phyloP scores from a whole-genome alignment of 176 grass and related monocot species.

The Guadua angustifolia region DNA sequence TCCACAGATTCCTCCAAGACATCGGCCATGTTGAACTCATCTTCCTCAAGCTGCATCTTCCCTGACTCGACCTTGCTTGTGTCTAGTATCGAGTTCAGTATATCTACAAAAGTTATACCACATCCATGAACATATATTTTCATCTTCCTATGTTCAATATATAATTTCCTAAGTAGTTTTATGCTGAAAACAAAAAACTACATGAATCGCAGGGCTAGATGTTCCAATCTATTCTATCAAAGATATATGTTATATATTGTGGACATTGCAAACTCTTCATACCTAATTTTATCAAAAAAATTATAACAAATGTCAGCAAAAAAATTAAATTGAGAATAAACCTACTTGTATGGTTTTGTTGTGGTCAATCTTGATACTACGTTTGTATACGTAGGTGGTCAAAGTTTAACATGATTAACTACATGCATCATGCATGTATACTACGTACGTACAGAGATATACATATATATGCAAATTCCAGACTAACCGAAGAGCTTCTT shows the following conservation, averaged over 20 bases:
- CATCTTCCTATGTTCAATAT: background rate
- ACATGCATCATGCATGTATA: no score
- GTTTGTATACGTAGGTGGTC: background rate
- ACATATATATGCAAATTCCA: background rate
- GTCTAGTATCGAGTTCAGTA: constrained; percentile 81
- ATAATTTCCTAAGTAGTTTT: background rate
- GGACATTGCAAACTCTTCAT: background rate
- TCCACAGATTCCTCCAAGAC: constrained; percentile 81
- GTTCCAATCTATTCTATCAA: background rate
- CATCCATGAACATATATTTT: background rate
- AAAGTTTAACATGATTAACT: background rate
- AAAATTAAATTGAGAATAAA: background rate
- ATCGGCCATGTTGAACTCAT: constrained; percentile 64
- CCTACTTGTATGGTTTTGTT: background rate
- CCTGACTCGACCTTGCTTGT: constrained; percentile 83
- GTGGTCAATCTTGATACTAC: background rate
- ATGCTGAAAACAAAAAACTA: background rate
- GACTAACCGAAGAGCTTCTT: constrained; percentile 72
- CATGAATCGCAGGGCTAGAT: background rate
- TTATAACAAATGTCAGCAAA: background rate
- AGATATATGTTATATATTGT: background rate
- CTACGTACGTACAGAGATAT: background rate
- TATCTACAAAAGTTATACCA: constrained; percentile 46
- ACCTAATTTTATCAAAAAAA: background rate
- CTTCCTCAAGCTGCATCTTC: constrained; percentile 71